A percentile compares a stretch with the other conserved stretches of the same genome.
Evolutionary conservation across 1,139 yeast genomes (phyloP).

Genomic region (Protomyces inouyei): DNA sequence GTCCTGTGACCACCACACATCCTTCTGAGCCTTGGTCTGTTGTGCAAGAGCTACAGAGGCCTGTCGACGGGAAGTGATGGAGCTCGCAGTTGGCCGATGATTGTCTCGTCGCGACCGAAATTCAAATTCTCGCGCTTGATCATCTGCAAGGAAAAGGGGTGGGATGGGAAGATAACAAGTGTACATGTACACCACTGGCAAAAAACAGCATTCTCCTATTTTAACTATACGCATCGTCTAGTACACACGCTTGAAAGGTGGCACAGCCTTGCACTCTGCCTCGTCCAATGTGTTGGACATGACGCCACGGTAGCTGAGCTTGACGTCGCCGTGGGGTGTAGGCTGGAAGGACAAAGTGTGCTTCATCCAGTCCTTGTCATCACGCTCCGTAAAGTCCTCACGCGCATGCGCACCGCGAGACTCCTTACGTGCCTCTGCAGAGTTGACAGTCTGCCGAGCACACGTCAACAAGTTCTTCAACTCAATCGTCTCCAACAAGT

Average conservation of each 20-base stretch:
- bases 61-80: no score
- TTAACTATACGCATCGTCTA: neutral
- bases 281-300: conserved; percentile 80
- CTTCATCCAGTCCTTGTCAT: conserved; percentile 96
- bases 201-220: neutral
- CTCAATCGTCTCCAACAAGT: conserved; percentile 91
- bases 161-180: no score
- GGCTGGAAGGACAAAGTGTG: conserved; percentile 92
- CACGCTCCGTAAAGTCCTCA: conserved; percentile 95
- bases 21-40: neutral
- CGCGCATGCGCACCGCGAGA: conserved; percentile 99
- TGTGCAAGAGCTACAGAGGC: neutral
- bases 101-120: no score
- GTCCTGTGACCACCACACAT: neutral
- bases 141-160: no score
- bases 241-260: conserved; percentile 32
- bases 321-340: conserved; percentile 63
- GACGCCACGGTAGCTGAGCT: conserved; percentile 81
- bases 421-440: conserved; percentile 94
- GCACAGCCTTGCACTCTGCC: conserved; percentile 73
- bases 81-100: no score
- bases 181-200: no score
- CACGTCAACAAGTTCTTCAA: conserved; percentile 94
- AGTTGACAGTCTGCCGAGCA: conserved; percentile 91
- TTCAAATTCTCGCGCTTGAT: no score